These are phyloP conservation scores for Plantago ovata DNA, from an alignment of 257 asterid species.

Conservation along the genomic window DNA sequence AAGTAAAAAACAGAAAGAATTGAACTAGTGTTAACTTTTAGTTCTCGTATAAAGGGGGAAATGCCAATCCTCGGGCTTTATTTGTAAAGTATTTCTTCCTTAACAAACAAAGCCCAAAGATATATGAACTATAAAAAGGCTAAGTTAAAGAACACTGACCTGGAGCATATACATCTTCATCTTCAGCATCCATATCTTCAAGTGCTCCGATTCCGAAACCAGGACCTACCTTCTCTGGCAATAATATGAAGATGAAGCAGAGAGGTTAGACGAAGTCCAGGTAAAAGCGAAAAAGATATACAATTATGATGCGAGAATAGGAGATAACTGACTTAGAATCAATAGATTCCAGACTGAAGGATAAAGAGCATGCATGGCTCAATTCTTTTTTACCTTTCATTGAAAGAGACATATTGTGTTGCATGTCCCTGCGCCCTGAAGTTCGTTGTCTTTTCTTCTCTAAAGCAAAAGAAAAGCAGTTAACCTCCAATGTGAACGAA, in stretches of 20 bases:
- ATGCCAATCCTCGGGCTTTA: too few species aligned
- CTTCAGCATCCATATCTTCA: conserved; percentile 92
- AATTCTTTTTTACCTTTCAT: conserved; percentile 44
- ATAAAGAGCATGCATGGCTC: not conserved
- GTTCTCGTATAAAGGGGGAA: too few species aligned
- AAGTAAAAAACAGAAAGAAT: too few species aligned
- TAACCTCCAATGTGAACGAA: not conserved
- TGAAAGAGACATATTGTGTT: conserved; percentile 41
- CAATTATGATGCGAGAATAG: too few species aligned
- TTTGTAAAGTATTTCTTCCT: not conserved
- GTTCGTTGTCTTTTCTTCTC: conserved; percentile 71
- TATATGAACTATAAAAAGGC: conserved; percentile 7
- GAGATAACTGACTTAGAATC: too few species aligned
- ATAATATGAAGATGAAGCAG: conserved; percentile 13
- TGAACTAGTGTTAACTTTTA: too few species aligned
- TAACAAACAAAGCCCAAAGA: not conserved
- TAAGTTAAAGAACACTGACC: conserved; percentile 38
- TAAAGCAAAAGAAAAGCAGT: conserved; percentile 26
- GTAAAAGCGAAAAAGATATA: conserved; percentile 3
- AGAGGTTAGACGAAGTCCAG: conserved; percentile 19
- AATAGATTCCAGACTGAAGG: too few species aligned
- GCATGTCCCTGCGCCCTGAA: conserved; percentile 46
- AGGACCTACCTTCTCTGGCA: conserved; percentile 78
- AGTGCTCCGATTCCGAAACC: conserved; percentile 99
- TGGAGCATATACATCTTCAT: conserved; percentile 83